Evolutionary conservation across 352 stramenopile genomes (phyloP).

Genomic region (Globisporangium alternatum): DNA sequence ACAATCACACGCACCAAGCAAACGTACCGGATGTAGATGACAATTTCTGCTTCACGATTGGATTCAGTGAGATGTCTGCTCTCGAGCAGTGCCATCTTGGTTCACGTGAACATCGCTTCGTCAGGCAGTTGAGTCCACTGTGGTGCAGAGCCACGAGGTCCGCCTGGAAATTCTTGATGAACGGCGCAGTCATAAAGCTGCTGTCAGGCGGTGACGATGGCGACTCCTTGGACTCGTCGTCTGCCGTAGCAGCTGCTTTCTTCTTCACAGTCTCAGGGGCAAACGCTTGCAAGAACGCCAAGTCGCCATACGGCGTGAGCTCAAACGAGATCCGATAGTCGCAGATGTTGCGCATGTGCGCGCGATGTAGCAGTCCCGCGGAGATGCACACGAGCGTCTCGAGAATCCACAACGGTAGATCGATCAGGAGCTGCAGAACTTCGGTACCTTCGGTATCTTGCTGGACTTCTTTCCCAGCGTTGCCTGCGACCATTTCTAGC

Average conservation of each 20-base stretch:
- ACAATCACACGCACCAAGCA: not conserved
- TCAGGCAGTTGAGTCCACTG: slow-evolving; percentile 44
- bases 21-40: slow-evolving; percentile 50
- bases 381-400: slow-evolving; percentile 67
- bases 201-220: slow-evolving; percentile 4
- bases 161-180: slow-evolving; percentile 52
- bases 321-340: slow-evolving; percentile 82
- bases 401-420: slow-evolving; percentile 63
- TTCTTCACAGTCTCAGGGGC: slow-evolving; percentile 41
- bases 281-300: slow-evolving; percentile 75
- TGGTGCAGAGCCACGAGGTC: slow-evolving; percentile 63
- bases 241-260: slow-evolving; percentile 16
- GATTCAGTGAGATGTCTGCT: slow-evolving; percentile 68
- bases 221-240: slow-evolving; percentile 21
- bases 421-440: slow-evolving; percentile 34
- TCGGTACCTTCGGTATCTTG: slow-evolving; percentile 17
- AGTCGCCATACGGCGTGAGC: slow-evolving; percentile 74
- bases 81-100: slow-evolving; percentile 75
- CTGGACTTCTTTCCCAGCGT: slow-evolving; percentile 15
- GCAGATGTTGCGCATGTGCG: slow-evolving; percentile 69
- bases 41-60: slow-evolving; percentile 66
- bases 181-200: slow-evolving; percentile 38
- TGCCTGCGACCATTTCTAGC: slow-evolving; percentile 8
- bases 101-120: slow-evolving; percentile 62
- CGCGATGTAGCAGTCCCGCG: slow-evolving; percentile 65